Conservation (phyloP, 768 basidiomycete genomes). For the Hygrophoropsis aurantiaca region DNA sequence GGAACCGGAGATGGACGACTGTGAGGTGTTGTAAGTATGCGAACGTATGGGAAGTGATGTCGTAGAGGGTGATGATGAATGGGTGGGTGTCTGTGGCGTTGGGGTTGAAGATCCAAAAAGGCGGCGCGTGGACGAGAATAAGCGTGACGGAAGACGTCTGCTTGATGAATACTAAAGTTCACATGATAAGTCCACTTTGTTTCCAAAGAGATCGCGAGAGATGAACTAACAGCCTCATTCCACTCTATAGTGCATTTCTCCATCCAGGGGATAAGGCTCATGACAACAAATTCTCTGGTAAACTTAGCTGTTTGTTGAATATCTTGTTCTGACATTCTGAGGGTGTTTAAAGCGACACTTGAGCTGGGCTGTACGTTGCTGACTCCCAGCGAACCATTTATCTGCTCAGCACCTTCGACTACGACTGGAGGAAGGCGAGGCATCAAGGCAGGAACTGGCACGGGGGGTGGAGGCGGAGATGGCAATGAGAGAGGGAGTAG, state of each 20-base stretch:
- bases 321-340: conserved; percentile 68
- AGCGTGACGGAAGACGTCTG: conserved; percentile 73
- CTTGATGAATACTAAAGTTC: conserved; percentile 66
- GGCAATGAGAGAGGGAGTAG: conserved; percentile 65
- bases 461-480: conserved; percentile 60
- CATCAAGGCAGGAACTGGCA: conserved; percentile 63
- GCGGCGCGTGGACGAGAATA: conserved; percentile 85
- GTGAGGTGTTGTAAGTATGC: conserved; percentile 36
- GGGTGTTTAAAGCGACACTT: conserved; percentile 22
- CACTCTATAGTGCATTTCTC: conserved; percentile 91
- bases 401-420: conserved; percentile 13
- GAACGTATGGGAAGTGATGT: conserved; percentile 36
- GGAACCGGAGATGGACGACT: conserved; percentile 23
- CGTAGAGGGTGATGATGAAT: conserved; percentile 37
- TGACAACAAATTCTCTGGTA: conserved; percentile 82
- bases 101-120: conserved; percentile 69
- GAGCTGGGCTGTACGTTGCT: conserved; percentile 11
- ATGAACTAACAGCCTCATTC: conserved; percentile 73
- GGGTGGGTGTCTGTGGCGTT: conserved; percentile 42
- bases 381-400: conserved; percentile 15
- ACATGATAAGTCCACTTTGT: conserved; percentile 5
- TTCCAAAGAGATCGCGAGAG: neutral
- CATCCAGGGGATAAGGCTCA: conserved; percentile 95
- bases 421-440: conserved; percentile 64
- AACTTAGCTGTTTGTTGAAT: conserved; percentile 75